Conservation (phyloP, 371 early-diverging fungal genomes). For the Syncephalastrum monosporum region DNA sequence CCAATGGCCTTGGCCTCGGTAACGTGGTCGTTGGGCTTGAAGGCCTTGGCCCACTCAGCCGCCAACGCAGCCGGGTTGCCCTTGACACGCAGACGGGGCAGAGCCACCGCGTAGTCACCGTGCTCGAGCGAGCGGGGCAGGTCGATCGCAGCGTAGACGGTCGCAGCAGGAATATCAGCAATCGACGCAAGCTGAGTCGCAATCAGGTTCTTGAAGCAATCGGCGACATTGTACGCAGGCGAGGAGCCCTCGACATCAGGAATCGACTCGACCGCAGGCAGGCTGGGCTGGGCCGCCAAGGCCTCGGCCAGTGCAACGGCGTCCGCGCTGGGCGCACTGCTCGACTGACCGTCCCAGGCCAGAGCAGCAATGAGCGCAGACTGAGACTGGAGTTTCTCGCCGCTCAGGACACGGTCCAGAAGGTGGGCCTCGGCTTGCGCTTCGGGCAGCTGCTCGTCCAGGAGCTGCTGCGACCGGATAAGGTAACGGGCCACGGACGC, state of each 20-base stretch:
- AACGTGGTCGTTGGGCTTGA: slow-evolving; percentile 63
- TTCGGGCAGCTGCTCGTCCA: slow-evolving; percentile 23
- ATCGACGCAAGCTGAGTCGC: slow-evolving; percentile 47
- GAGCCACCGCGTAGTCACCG: slow-evolving; percentile 81
- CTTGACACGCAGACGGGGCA: slow-evolving; percentile 83
- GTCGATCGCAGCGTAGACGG: slow-evolving; percentile 54
- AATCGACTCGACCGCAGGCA: slow-evolving; percentile 24
- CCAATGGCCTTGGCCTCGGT: slow-evolving; percentile 62
- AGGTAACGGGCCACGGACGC: slow-evolving; percentile 42
- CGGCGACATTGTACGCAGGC: slow-evolving; percentile 53
- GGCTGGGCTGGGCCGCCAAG: slow-evolving; percentile 23
- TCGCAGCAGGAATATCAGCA: slow-evolving; percentile 46
- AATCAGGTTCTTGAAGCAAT: slow-evolving; percentile 57
- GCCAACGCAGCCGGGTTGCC: slow-evolving; percentile 85
- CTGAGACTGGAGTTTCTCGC: slow-evolving; percentile 28
- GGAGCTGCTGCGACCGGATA: slow-evolving; percentile 28
- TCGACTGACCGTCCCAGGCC: slow-evolving; percentile 46
- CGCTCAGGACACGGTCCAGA: slow-evolving; percentile 28
- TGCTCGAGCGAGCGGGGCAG: slow-evolving; percentile 63
- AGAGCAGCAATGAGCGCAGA: slow-evolving; percentile 46
- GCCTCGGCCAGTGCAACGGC: slow-evolving; percentile 32
- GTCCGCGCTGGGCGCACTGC: slow-evolving; percentile 30
- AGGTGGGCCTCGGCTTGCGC: slow-evolving; percentile 23
- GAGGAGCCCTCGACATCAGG: slow-evolving; percentile 50
- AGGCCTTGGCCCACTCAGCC: slow-evolving; percentile 70